Conservation (phyloP, 257 asterid species). For the Solanum tarijense region DNA sequence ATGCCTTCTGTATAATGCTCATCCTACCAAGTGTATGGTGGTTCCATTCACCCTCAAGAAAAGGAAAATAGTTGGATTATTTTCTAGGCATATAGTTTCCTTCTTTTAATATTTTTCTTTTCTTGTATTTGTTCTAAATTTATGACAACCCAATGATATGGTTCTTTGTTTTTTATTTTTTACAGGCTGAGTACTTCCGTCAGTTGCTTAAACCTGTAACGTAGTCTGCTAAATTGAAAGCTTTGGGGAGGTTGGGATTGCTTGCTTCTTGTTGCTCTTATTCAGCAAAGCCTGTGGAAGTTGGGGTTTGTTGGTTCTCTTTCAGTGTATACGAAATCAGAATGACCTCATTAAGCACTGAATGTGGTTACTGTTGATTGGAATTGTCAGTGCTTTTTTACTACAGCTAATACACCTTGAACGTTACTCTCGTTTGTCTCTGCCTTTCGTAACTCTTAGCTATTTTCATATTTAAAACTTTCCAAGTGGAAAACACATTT, state of each 20-base stretch:
- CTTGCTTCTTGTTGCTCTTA: slow-evolving; percentile 8
- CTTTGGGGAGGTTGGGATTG: slow-evolving; percentile 4
- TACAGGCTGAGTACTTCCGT: slow-evolving; percentile 89
- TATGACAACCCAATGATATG: not conserved
- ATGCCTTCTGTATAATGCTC: not conserved
- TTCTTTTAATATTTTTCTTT: not conserved
- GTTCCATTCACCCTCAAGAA: not conserved
- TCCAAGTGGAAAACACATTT: slow-evolving; percentile 7
- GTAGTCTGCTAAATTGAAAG: slow-evolving; percentile 33
- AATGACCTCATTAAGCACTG: slow-evolving; percentile 2
- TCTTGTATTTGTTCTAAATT: not conserved
- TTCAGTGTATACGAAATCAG: not conserved
- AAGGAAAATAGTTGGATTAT: not conserved
- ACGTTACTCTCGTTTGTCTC: not conserved
- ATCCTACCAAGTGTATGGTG: not conserved
- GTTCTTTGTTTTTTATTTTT: not conserved
- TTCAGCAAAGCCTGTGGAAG: not conserved
- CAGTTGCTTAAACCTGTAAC: slow-evolving; percentile 93
- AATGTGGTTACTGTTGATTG: not conserved
- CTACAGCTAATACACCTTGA: slow-evolving; percentile 27
- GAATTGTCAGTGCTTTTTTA: slow-evolving; percentile 2
- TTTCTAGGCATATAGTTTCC: not conserved
- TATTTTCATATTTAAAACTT: not conserved
- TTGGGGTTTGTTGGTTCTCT: slow-evolving; percentile 4
- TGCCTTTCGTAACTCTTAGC: not conserved